Percentiles rank a stretch among this genome's conserved stretches.
Conservation (phyloP, 1,139 yeast genomes). For the Trichomonascaceae sp. region DNA sequence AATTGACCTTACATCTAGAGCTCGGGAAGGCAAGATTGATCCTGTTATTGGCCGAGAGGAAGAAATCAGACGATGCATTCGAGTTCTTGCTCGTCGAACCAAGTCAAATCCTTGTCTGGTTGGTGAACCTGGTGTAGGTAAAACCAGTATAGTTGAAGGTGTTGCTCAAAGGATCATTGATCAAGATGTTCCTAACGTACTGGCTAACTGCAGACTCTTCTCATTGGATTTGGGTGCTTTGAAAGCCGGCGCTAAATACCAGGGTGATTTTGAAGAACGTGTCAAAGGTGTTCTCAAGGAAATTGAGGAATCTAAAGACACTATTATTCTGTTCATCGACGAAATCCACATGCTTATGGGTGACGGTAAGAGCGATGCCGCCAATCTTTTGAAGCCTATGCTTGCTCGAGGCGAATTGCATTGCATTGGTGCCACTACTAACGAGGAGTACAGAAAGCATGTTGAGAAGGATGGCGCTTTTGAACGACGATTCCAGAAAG, state of each 20-base stretch:
- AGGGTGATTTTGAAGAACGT: conserved; percentile 98
- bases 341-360: conserved; percentile 99
- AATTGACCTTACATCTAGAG: conserved; percentile 85
- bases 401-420: conserved; percentile 93
- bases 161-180: conserved; percentile 96
- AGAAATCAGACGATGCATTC: conserved; percentile 89
- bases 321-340: conserved; percentile 87
- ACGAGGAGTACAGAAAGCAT: conserved; percentile 85
- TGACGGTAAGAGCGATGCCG: conserved; percentile 90
- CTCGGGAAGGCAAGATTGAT: conserved; percentile 89
- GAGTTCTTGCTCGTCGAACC: conserved; percentile 91
- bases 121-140: conserved; percentile 99
- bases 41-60: conserved; percentile 99
- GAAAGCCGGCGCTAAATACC: conserved; percentile 97
- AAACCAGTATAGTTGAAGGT: conserved; percentile 96
- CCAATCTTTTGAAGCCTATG: conserved; percentile 93
- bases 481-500: conserved; percentile 96
- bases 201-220: conserved; percentile 72
- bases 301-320: conserved; percentile 77
- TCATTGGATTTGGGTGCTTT: conserved; percentile 92
- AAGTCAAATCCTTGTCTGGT: conserved; percentile 93
- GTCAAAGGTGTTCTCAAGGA: conserved; percentile 93
- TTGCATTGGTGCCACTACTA: conserved; percentile 98
- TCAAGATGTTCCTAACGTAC: conserved; percentile 86
- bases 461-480: conserved; percentile 97